A percentile compares a stretch with the other conserved stretches of the same genome.
Evolutionary conservation across 306 rosid species (phyloP).

Genomic region (Luffa acutangula): DNA sequence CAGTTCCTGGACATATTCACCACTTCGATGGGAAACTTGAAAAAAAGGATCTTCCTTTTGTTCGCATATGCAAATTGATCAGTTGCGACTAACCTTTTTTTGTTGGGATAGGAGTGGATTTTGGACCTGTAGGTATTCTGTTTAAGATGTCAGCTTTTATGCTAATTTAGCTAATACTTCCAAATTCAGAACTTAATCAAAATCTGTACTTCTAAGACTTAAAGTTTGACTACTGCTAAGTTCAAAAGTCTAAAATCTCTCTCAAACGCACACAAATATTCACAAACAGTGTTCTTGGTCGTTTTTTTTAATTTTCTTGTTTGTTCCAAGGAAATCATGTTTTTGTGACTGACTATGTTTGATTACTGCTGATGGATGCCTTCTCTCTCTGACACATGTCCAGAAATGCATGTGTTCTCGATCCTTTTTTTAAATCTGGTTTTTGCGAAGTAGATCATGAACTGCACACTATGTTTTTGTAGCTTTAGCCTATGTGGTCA

Average conservation of each 20-base stretch:
- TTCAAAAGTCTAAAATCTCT: neutral
- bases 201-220: neutral
- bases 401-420: neutral
- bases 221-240: neutral
- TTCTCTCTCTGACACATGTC: neutral
- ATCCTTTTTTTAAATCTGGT: neutral
- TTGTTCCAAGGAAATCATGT: neutral
- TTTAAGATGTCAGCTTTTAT: neutral
- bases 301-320: neutral
- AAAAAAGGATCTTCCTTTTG: neutral
- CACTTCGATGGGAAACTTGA: neutral
- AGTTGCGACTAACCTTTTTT: neutral
- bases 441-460: neutral
- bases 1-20: neutral
- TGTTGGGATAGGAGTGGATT: neutral
- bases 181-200: neutral
- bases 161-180: neutral
- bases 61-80: neutral
- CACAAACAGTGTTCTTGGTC: neutral
- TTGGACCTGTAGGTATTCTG: neutral
- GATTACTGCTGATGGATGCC: neutral
- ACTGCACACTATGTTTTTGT: conserved; percentile 5
- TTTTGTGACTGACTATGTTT: neutral
- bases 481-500: conserved; percentile 9
- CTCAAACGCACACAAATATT: neutral